Base-by-base conservation (phyloP, 352 stramenopile genomes). In the Globisporangium splendens region DNA sequence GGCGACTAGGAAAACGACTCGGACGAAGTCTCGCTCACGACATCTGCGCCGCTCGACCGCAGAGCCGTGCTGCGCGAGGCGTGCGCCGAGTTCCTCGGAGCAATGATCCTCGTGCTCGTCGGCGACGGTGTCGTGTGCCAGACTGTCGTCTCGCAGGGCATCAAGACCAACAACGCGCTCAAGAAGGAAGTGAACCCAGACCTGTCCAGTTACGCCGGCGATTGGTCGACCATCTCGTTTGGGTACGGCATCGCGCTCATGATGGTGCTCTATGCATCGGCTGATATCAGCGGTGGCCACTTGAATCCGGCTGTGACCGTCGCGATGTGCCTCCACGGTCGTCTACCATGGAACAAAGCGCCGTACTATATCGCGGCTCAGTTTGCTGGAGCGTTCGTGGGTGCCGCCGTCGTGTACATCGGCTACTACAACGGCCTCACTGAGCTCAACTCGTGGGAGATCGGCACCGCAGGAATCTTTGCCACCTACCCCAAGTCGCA, bases 161-260 rank as follows among this genome's bases (percentile, higher is more conserved):
- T 87, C 44, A 72, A 87, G 50, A 64, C 66, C 21, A 75, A 66
- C 56, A 76, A 79, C 31, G 75, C 77, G 10, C 50, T 75, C 28
- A 78, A 78, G 63, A 79, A 79, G 14, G 63, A 79, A 43, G 65
- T 61, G 17, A n/a, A n/a, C n/a, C n/a, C n/a, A n/a, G n/a, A n/a
- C n/a, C n/a, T n/a, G n/a, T n/a, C n/a, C n/a, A 79, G 59, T 52
- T 83, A 80, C 64, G 80, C 80, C 4, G 80, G 80, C 13, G 76
- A 88, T 62, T 90, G 80, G 76, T 73, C 75, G 7, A 88, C 78
- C 35, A 87, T 90, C 56, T 83, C 78, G 18, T 66, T 90, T 22
- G 78, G 80, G 46, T 90, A 81, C 54, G 78, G 80, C 24, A 88
- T 90, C 47, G 80, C 76, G 42, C 61, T 90, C 38, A 86, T 88